These are phyloP conservation scores for Hemileccinum rubropunctum DNA, from an alignment of 768 basidiomycete species.

Conservation along the genomic window DNA sequence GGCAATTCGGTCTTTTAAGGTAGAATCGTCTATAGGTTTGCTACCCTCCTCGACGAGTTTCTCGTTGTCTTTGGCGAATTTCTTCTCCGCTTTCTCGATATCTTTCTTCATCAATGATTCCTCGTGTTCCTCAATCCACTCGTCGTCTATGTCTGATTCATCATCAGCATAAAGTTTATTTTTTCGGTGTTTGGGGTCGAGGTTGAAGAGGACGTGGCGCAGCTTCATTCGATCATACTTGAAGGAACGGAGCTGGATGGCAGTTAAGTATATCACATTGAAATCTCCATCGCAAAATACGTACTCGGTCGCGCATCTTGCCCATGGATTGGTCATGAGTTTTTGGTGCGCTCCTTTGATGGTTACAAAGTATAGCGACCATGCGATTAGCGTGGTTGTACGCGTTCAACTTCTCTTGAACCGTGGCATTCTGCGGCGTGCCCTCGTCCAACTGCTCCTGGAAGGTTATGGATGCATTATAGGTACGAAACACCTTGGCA, in stretches of 20 bases:
- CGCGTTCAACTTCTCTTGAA: slow-evolving; percentile 95
- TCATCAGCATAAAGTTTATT: slow-evolving; percentile 71
- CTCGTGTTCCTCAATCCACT: slow-evolving; percentile 82
- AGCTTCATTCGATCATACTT: slow-evolving; percentile 99
- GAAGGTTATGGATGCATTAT: slow-evolving; percentile 96
- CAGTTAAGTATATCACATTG: slow-evolving; percentile 2
- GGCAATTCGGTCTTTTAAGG: slow-evolving; percentile 65
- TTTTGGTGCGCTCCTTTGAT: slow-evolving; percentile 93
- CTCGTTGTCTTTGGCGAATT: slow-evolving; percentile 92
- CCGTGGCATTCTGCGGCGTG: slow-evolving; percentile 62
- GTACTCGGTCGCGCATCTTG: slow-evolving; percentile 88
- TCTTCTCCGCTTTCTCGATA: slow-evolving; percentile 88
- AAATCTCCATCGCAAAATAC: slow-evolving; percentile 18
- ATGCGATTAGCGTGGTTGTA: slow-evolving; percentile 97
- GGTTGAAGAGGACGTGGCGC: slow-evolving; percentile 77
- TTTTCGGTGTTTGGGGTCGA: slow-evolving; percentile 81
- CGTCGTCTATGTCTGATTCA: slow-evolving; percentile 94
- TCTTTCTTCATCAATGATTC: slow-evolving; percentile 74
- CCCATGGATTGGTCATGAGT: slow-evolving; percentile 92
- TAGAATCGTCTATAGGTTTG: slow-evolving; percentile 52
- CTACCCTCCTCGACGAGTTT: slow-evolving; percentile 74
- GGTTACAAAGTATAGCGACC: slow-evolving; percentile 98
- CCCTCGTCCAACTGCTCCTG: slow-evolving; percentile 83
- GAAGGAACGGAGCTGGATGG: slow-evolving; percentile 70
- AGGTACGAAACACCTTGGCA: slow-evolving; percentile 99